These are phyloP conservation scores for Puccinia sorghi DNA, from an alignment of 1,284 basidiomycete species.

Conservation along the genomic window DNA sequence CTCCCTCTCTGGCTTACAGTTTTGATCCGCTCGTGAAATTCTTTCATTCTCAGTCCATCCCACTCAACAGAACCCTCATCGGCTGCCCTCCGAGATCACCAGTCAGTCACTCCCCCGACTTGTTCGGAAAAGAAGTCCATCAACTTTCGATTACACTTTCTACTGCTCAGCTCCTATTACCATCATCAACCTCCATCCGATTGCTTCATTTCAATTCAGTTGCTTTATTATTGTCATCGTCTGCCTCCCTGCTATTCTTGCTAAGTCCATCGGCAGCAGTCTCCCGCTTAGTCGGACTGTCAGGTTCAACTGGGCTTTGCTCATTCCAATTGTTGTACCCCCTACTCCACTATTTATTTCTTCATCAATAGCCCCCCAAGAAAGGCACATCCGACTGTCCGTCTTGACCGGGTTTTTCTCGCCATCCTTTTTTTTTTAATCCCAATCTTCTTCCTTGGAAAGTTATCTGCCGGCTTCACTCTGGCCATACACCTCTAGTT, in stretches of 20 bases:
- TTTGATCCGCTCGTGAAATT: background rate
- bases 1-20: background rate
- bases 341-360: background rate
- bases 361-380: background rate
- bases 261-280: background rate
- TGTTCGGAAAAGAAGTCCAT: background rate
- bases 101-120: background rate
- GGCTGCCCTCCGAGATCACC: background rate
- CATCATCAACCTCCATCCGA: background rate
- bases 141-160: background rate
- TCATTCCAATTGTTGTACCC: no score
- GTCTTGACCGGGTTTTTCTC: constrained; percentile 11
- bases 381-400: background rate
- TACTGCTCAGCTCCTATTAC: constrained; percentile 12
- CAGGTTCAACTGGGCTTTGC: constrained; percentile 1
- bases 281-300: background rate
- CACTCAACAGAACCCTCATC: background rate
- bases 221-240: no score
- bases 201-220: no score
- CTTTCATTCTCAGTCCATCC: background rate
- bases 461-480: background rate
- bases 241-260: background rate
- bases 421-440: constrained; percentile 1
- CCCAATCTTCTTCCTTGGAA: background rate
- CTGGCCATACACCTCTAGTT: background rate